These are phyloP conservation scores for Sporothrix humicola DNA, from an alignment of 2,329 filamentous ascomycete genomes.

Conservation along the genomic window DNA sequence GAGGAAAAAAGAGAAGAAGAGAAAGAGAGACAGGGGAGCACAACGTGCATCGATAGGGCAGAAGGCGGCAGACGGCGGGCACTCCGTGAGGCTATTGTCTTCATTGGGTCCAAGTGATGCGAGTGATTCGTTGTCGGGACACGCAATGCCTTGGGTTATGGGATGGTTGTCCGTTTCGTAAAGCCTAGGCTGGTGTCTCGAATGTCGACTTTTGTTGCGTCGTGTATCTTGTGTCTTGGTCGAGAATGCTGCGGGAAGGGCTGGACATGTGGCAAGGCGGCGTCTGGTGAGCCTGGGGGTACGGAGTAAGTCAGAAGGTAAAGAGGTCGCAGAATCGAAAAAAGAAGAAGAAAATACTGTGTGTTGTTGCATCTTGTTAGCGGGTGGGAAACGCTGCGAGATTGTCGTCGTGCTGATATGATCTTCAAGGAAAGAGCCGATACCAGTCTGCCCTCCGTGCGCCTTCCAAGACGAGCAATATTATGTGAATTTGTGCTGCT, in stretches of 20 bases:
- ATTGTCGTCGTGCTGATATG: neutral
- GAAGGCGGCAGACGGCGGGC: neutral
- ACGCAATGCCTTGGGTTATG: neutral
- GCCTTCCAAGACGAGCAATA: neutral
- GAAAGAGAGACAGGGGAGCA: neutral
- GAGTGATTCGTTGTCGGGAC: slow-evolving; percentile 16
- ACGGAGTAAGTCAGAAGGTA: neutral
- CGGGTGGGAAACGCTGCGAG: neutral
- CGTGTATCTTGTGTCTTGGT: neutral
- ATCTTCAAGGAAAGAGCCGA: neutral
- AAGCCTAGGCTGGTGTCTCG: neutral
- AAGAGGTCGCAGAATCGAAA: neutral
- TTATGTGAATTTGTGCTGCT: neutral
- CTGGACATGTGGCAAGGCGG: slow-evolving; percentile 18
- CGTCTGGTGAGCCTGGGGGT: neutral
- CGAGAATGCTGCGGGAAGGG: neutral
- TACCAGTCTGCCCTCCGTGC: neutral
- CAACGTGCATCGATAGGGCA: neutral
- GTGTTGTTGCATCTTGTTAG: neutral
- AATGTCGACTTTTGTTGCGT: neutral
- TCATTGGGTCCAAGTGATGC: neutral
- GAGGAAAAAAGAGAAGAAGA: neutral
- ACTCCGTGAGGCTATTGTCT: slow-evolving; percentile 20
- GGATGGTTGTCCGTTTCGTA: neutral
- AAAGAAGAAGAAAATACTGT: neutral